Conservation (phyloP, 1,284 basidiomycete species). For the Malassezia japonica region DNA sequence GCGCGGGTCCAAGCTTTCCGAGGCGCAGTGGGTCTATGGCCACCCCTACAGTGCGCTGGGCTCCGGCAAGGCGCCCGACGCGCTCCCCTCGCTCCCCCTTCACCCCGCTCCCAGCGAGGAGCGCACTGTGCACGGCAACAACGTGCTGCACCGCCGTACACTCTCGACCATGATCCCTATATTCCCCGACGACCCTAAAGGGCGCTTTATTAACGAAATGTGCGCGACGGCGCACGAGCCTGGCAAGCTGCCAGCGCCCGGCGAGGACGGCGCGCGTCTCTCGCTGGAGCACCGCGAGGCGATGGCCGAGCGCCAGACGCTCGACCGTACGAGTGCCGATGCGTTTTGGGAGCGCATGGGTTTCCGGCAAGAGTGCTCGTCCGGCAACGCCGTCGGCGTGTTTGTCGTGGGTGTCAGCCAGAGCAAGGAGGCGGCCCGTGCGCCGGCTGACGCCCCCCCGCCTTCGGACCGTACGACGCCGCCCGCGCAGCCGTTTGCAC, state of each 20-base stretch:
- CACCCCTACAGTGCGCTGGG: slow-evolving; percentile 35
- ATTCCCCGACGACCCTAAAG: slow-evolving; percentile 46
- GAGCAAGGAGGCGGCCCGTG: background rate
- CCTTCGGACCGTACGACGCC: background rate
- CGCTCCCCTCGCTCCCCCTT: slow-evolving; percentile 31
- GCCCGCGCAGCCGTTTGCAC: slow-evolving; percentile 20
- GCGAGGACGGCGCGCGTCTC: background rate
- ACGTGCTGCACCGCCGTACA: slow-evolving; percentile 1
- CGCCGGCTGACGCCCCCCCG: background rate
- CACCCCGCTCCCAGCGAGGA: slow-evolving; percentile 10
- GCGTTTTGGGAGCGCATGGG: slow-evolving; percentile 47
- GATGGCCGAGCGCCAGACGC: slow-evolving; percentile 29
- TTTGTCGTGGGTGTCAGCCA: slow-evolving; percentile 30
- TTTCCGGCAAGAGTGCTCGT: slow-evolving; percentile 44
- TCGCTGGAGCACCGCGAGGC: slow-evolving; percentile 21
- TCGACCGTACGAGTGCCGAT: slow-evolving; percentile 33
- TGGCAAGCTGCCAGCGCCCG: background rate
- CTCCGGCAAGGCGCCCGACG: background rate
- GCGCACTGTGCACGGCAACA: background rate
- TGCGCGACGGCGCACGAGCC: slow-evolving; percentile 38
- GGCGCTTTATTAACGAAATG: slow-evolving; percentile 44
- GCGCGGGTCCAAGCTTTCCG: background rate
- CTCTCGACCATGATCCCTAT: slow-evolving; percentile 43
- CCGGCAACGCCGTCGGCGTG: slow-evolving; percentile 43
- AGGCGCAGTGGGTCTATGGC: slow-evolving; percentile 35